Base-by-base conservation (phyloP, 2,329 filamentous ascomycete genomes). In the Talaromyces sp. region DNA sequence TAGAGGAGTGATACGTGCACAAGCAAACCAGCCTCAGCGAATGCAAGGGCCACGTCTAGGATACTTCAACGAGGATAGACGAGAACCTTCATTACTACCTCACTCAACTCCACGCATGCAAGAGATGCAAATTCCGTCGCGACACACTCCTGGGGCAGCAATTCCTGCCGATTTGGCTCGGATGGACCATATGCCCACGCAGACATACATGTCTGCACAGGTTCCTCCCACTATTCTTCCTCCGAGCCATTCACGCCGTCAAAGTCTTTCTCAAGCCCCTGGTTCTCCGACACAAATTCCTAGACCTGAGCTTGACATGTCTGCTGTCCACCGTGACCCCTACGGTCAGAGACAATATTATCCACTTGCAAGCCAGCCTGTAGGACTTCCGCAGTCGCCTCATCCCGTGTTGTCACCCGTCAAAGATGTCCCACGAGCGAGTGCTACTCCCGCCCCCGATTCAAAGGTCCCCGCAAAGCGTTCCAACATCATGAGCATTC, bases 401-500 rank as follows among this genome's bases (percentile, higher is more conserved):
- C 64, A 44, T 52, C 57, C 66, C 14, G 58, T 68, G 14, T 47
- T 72, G 42, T 71, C 70, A 3, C 71, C 72, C 4, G 62, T 70
- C 14, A 74, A 72, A 58, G 73, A 75, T 35, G 37, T 51, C n/a
- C 52, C 65, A 24, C 71, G 71, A 27, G 61, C 68, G 14, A 69
- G 62, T 35, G 67, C 69, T 4, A 70, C 69, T 16, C 65, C 69
- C 6, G 55, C 55, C 8, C 58, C 68, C 3, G 76, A 77, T 47
- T 36, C 56, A n/a, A 64, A 75, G 43, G 70, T 75, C 4, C 75
- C 76, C 20, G 75, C 73, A 1, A 80, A 80, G 59, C 72, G 76
- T 35, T 80, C 76, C 2, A 80, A 79, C 57, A 78, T 80, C 41
- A 76, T 78, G 69, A 76, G 68, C 52, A 74, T 80, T 36, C 63